phyloP scores from a whole-genome alignment of 768 basidiomycete genomes.

The Leccinum incarnatum region DNA sequence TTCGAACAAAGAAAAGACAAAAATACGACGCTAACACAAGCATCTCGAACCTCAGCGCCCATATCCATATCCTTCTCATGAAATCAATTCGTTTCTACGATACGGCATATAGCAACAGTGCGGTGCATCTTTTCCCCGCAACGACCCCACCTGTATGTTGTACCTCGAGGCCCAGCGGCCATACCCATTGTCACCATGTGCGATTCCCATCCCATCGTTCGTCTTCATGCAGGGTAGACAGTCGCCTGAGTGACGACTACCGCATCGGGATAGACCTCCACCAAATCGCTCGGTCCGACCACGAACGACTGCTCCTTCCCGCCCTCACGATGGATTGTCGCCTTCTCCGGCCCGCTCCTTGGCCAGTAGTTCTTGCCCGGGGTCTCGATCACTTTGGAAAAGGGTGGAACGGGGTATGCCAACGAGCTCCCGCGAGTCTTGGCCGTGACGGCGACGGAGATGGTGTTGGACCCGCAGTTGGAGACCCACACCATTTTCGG shows the following conservation, averaged over 20 bases:
- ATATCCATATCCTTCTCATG: background rate
- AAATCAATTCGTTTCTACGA: background rate
- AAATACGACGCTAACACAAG: background rate
- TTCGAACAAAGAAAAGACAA: background rate
- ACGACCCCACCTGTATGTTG: background rate
- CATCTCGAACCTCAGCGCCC: background rate
- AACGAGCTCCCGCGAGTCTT: conserved; percentile 3
- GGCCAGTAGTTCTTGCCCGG: conserved; percentile 6
- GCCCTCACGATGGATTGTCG: conserved; percentile 4
- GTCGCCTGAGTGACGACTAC: conserved; percentile 10
- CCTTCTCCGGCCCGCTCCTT: conserved; percentile 8
- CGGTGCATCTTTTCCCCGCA: background rate
- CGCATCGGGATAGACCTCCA: conserved; percentile 11
- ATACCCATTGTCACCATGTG: background rate
- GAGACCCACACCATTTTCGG: conserved; percentile 19
- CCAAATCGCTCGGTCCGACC: conserved; percentile 14
- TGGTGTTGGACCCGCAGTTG: background rate
- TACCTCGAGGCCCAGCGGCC: background rate
- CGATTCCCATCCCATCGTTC: background rate
- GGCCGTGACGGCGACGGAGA: conserved; percentile 8
- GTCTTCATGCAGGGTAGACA: background rate
- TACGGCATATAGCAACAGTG: background rate
- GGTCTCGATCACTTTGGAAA: background rate
- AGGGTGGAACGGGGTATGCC: background rate
- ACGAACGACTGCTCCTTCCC: conserved; percentile 7